A percentile compares a stretch with the other conserved stretches of the same genome.
Conservation (phyloP, 1,139 yeast species). For the Saccharomyces hybrid region DNA sequence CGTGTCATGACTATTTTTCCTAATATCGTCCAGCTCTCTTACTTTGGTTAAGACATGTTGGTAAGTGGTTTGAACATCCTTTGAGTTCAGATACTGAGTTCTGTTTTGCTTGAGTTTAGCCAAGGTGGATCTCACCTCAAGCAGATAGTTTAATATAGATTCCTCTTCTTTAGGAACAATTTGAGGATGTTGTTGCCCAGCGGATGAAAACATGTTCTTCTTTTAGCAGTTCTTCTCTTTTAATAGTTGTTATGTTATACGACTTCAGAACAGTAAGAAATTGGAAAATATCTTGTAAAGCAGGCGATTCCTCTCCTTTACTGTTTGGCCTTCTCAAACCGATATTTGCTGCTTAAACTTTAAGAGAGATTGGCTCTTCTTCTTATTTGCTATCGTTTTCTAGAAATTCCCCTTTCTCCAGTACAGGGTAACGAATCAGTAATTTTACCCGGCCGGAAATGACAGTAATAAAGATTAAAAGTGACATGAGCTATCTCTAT, state of each 20-base stretch:
- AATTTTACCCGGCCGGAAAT: neutral
- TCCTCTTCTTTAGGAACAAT: slow-evolving; percentile 48
- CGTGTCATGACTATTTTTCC: slow-evolving; percentile 15
- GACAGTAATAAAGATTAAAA: neutral
- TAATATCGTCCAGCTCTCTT: slow-evolving; percentile 43
- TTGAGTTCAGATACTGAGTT: slow-evolving; percentile 53
- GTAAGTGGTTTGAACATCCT: slow-evolving; percentile 51
- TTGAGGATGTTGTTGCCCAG: slow-evolving; percentile 18
- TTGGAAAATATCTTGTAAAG: neutral
- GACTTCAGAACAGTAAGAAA: neutral
- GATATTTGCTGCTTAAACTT: neutral
- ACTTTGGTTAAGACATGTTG: slow-evolving; percentile 45
- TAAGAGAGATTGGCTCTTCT: neutral
- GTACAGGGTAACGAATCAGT: neutral
- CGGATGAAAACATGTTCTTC: neutral
- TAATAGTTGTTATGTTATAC: neutral
- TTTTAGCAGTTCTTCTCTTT: neutral
- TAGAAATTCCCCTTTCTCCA: neutral
- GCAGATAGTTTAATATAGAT: slow-evolving; percentile 41
- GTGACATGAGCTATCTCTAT: neutral
- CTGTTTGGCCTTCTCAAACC: neutral
- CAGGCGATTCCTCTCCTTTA: neutral
- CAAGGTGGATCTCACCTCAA: slow-evolving; percentile 42
- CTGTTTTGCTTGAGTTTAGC: slow-evolving; percentile 59
- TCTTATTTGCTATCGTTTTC: neutral